Base-by-base conservation (phyloP, 1,139 yeast genomes). In the Kodamaea anthophila region DNA sequence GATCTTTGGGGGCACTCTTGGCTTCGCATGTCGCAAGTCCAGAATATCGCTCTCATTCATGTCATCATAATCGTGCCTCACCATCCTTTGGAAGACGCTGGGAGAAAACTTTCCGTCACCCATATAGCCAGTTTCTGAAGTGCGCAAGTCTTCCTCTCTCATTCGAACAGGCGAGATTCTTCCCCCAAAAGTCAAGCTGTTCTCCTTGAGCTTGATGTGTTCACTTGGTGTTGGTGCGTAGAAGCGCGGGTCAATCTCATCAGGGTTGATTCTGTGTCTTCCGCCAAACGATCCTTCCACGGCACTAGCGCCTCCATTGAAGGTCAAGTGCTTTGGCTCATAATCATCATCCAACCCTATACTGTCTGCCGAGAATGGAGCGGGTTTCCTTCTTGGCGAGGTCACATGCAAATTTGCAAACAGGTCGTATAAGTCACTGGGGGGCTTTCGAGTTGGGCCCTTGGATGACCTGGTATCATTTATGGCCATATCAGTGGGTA, bases 1-100 rank as follows among this genome's bases (percentile, higher is more conserved):
- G n/a, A 71, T 62, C 45, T 70, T 71, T 2, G 77, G 76, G 2
- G 78, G 78, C 2, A 70, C 66, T 13, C 46, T 46, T 1, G 77
- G 76, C 29, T 67, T 61, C 53, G 25, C 53, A 53, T 28, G 68
- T 65, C 15, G 66, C 50, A 24, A 60, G 26, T 47, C 46, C 23
- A 37, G 31, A 7, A 35, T 28, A 11, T 39, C 43, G 22, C 40
- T 38, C 5, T 31, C 40, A 12, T 28, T 28, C 31, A 30, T 24
- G 14, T 30, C 37, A 15, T 30, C 34, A 15, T 34, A 36, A 21
- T 41, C 43, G 14, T 27, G 36, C 11, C 30, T 28, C 6, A 29
- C 41, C 26, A 42, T 44, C 9, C 51, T 33, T 32, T 42, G 51
- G 37, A 65, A 66, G 3, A 65, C 53, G 14, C 65, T 56, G 1